Evolutionary conservation across 139 green algal genomes (phyloP), one percentile per base, ranked within the genome.

Genomic region (Haematococcus lacustris): DNA sequence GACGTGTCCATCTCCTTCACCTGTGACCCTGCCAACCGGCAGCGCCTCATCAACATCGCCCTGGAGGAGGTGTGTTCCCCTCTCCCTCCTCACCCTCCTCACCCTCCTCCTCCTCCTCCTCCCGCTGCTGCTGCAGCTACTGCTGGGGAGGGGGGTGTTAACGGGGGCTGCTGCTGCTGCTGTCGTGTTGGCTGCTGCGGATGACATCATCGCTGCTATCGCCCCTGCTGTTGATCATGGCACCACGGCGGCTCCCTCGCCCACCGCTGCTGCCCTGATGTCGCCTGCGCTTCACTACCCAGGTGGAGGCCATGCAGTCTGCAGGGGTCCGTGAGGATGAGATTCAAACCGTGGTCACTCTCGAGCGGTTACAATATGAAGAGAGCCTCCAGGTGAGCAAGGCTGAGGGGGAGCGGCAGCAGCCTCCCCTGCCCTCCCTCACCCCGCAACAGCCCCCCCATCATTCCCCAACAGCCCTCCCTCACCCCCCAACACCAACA

Each of bases 1-100:
- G 90, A 96, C 64, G 66, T 96, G 47, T 83, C 83, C 38, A 85
- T 97, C 68, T 73, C 61, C 38, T 97, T 96, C 80, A 88, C 80
- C 4, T 97, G 92, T 77, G 88, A 90, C 76, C 92, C 92, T 0
- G 79, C 76, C 50, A 81, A 78, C 62, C 82, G 80, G 34, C 30
- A 73, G 6, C 65, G 60, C 0, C 83, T 93, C 66, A 77, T 87
- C 59, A 80, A 86, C 43, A 68, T 91, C 73, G 85, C 85, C 3
- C 71, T 95, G 69, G 61, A 74, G 35, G 83, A 90, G 78, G 65
- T 93, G 70, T 4, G 70, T 69, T 37, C 32, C 26, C 30, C 26
- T n/a, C 1, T 33, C 9, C 51, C 34, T 47, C 66, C 17, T 13
- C 37, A 41, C 5, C 28, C 26, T 38, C 53, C 21, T 57, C 47